Evolutionary conservation across 1,284 basidiomycete genomes (phyloP).

Genomic region (Rhodotorula sp.): DNA sequence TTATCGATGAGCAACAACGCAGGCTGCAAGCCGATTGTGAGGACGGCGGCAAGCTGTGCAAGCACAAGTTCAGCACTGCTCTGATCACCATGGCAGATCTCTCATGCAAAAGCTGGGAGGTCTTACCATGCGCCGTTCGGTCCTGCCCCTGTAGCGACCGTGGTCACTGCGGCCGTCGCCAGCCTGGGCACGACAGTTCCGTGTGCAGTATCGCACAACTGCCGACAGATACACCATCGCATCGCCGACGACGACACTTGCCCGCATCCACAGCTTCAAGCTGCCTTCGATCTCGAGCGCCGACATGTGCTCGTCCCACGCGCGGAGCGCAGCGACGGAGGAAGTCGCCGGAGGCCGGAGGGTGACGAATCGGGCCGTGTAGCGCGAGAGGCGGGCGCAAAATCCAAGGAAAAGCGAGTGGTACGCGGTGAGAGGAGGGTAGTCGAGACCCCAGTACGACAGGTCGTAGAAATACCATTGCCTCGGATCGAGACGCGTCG

Average conservation of each 20-base stretch:
- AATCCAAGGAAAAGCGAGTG: constrained; percentile 74
- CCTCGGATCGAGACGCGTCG: not conserved
- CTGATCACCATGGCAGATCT: not conserved
- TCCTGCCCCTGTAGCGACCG: not conserved
- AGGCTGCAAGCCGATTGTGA: constrained; percentile 78
- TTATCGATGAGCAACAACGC: constrained; percentile 79
- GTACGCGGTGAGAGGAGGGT: constrained; percentile 87
- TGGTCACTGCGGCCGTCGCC: not conserved
- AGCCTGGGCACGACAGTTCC: constrained; percentile 56
- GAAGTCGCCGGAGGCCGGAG: constrained; percentile 28
- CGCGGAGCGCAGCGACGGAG: constrained; percentile 17
- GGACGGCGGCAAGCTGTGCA: constrained; percentile 63
- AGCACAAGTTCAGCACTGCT: not conserved
- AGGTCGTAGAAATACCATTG: constrained; percentile 50
- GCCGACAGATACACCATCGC: constrained; percentile 72
- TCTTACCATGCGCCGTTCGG: constrained; percentile 18
- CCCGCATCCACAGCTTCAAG: constrained; percentile 75
- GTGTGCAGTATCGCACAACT: constrained; percentile 54
- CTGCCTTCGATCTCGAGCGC: constrained; percentile 41
- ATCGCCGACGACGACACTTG: constrained; percentile 70
- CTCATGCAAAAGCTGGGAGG: not conserved
- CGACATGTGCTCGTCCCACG: constrained; percentile 31
- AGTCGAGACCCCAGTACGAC: constrained; percentile 86
- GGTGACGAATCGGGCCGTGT: constrained; percentile 29
- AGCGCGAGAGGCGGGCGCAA: constrained; percentile 50